phyloP scores from a whole-genome alignment of 768 basidiomycete genomes.

The Imleria badia region DNA sequence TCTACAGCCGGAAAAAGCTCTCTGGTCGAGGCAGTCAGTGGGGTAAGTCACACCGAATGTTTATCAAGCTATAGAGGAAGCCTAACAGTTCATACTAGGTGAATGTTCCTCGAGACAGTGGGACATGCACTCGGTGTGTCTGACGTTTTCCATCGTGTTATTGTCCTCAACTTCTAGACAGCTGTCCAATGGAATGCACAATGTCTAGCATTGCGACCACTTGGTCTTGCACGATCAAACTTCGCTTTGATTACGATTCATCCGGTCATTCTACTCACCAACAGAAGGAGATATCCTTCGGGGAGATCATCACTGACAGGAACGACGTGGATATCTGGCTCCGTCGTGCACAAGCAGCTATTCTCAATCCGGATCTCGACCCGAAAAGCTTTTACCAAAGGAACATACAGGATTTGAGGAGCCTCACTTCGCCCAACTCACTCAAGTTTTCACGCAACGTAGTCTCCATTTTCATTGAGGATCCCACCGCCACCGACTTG shows the following conservation, averaged over 20 bases:
- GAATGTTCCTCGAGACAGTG: slow-evolving; percentile 59
- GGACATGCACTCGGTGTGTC: slow-evolving; percentile 56
- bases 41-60: slow-evolving; percentile 35
- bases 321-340: slow-evolving; percentile 40
- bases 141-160: neutral
- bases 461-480: slow-evolving; percentile 45
- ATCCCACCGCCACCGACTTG: slow-evolving; percentile 46
- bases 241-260: slow-evolving; percentile 36
- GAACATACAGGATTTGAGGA: slow-evolving; percentile 26
- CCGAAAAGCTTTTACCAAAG: slow-evolving; percentile 23
- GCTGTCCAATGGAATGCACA: slow-evolving; percentile 55
- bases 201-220: slow-evolving; percentile 39
- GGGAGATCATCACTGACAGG: slow-evolving; percentile 31
- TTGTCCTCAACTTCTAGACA: slow-evolving; percentile 15
- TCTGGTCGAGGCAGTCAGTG: slow-evolving; percentile 55
- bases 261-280: slow-evolving; percentile 23
- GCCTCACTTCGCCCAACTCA: slow-evolving; percentile 20
- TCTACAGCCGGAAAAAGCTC: slow-evolving; percentile 57
- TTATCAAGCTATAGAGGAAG: neutral
- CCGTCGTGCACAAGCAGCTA: slow-evolving; percentile 47
- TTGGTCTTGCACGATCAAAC: slow-evolving; percentile 47
- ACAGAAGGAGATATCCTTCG: slow-evolving; percentile 25
- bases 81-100: slow-evolving; percentile 38
- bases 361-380: slow-evolving; percentile 33
- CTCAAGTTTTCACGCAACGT: slow-evolving; percentile 50